Conservation (phyloP, 768 basidiomycete genomes). For the Naganishia vaughanmartiniae region DNA sequence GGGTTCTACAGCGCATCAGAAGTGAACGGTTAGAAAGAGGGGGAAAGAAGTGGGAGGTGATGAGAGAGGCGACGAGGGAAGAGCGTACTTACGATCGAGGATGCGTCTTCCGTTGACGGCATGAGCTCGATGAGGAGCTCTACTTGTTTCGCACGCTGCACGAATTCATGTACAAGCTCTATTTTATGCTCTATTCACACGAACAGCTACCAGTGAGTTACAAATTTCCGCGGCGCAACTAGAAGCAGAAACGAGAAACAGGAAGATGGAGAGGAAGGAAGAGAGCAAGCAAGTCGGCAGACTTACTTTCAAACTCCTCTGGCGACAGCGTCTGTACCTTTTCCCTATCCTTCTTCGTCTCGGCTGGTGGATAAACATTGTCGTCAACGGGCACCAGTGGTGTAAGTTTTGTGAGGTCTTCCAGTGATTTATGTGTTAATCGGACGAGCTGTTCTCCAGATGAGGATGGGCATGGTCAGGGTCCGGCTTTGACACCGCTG, state of each 20-base stretch:
- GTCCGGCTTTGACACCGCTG: background rate
- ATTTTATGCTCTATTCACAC: conserved; percentile 14
- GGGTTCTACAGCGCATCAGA: background rate
- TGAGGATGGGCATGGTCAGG: background rate
- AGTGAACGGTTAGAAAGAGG: background rate
- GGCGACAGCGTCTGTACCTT: conserved; percentile 18
- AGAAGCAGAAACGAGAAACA: too few relatives aligned
- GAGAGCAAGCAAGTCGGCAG: background rate
- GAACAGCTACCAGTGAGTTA: background rate
- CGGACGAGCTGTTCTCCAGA: conserved; percentile 12
- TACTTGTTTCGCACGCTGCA: conserved; percentile 26
- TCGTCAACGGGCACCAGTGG: conserved; percentile 7
- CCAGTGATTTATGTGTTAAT: conserved; percentile 14
- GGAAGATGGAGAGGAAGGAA: background rate
- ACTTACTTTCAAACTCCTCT: conserved; percentile 16
- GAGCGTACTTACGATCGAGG: conserved; percentile 16
- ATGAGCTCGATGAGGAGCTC: conserved; percentile 24
- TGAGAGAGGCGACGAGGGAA: background rate
- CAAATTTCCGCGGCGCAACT: background rate
- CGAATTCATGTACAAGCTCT: conserved; percentile 17
- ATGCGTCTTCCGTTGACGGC: conserved; percentile 19
- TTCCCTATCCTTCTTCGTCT: conserved; percentile 22
- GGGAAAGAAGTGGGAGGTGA: too few relatives aligned
- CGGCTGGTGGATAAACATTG: conserved; percentile 14
- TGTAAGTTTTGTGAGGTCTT: conserved; percentile 19